A percentile compares a stretch with the other conserved stretches of the same genome.
These are phyloP conservation scores for Batkoa obscura DNA, from an alignment of 371 early-diverging fungal genomes.

Conservation along the genomic window DNA sequence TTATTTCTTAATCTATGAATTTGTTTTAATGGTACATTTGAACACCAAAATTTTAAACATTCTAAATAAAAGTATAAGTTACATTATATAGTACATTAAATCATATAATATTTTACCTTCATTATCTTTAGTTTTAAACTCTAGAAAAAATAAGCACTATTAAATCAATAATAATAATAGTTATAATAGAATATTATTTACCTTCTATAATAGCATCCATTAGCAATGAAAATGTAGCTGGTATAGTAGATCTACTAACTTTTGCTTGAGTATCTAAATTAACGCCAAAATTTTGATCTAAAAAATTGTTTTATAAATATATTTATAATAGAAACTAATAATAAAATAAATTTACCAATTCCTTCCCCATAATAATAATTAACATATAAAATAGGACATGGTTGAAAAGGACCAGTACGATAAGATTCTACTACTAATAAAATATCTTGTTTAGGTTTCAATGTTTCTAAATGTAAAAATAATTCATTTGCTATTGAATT, in stretches of 20 bases:
- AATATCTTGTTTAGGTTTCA: not conserved
- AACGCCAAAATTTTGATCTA: conserved; percentile 2
- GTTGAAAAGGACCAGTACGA: not conserved
- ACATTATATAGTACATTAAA: too few relatives aligned
- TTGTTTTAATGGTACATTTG: too few relatives aligned
- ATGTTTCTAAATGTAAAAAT: not conserved
- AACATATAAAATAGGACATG: not conserved
- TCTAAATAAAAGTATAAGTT: too few relatives aligned
- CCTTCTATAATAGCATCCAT: not conserved
- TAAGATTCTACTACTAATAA: not conserved
- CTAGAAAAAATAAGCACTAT: too few relatives aligned
- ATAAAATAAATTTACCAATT: not conserved
- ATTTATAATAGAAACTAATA: not conserved
- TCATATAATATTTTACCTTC: too few relatives aligned
- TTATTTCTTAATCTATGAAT: too few relatives aligned
- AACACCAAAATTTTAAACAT: too few relatives aligned
- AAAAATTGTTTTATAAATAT: too few relatives aligned
- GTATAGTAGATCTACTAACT: not conserved
- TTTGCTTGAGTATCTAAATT: not conserved
- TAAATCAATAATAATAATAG: too few relatives aligned
- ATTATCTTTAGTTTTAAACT: too few relatives aligned
- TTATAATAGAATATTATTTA: too few relatives aligned
- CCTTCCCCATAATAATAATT: not conserved
- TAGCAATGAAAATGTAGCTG: not conserved
- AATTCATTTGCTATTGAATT: not conserved